phyloP scores from a whole-genome alignment of 2,329 filamentous ascomycete species.

The Ophiognomonia clavigignenti-juglandacearum region DNA sequence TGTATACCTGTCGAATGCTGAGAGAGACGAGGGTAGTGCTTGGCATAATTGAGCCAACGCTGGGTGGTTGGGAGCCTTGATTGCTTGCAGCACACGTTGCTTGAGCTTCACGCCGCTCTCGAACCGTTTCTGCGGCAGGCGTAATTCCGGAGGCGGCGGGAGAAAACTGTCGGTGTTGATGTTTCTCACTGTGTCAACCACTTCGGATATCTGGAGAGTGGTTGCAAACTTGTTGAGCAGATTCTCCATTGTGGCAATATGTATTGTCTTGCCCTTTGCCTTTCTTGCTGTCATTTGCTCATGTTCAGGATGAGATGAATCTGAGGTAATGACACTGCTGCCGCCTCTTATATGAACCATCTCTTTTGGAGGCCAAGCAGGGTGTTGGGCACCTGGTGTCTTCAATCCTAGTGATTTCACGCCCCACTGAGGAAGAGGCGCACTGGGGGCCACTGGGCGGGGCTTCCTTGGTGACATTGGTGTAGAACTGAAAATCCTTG shows the following conservation, averaged over 20 bases:
- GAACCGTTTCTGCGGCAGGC: conserved; percentile 51
- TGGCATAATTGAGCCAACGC: conserved; percentile 56
- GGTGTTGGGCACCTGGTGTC: conserved; percentile 60
- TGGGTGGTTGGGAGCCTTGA: conserved; percentile 47
- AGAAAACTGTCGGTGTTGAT: conserved; percentile 35
- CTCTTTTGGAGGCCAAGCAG: conserved; percentile 67
- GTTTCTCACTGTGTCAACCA: conserved; percentile 28
- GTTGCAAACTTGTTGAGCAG: conserved; percentile 31
- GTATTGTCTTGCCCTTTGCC: conserved; percentile 43
- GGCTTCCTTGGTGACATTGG: conserved; percentile 46
- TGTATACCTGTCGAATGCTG: conserved; percentile 73
- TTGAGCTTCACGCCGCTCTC: conserved; percentile 54
- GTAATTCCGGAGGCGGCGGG: conserved; percentile 43
- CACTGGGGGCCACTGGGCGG: conserved; percentile 25
- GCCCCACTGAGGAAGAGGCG: conserved; percentile 38
- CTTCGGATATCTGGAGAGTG: conserved; percentile 34
- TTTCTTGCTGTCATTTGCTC: conserved; percentile 32
- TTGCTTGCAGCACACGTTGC: conserved; percentile 39
- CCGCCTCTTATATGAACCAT: conserved; percentile 60
- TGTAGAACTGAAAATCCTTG: conserved; percentile 46
- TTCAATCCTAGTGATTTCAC: conserved; percentile 44
- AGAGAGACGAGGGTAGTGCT: conserved; percentile 57
- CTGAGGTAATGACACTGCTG: conserved; percentile 2
- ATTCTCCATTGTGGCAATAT: conserved; percentile 36
- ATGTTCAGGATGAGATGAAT: background rate